Evolutionary conservation across 495 filamentous ascomycete species (phyloP).

Genomic region (Diplogelasinospora grovesii): DNA sequence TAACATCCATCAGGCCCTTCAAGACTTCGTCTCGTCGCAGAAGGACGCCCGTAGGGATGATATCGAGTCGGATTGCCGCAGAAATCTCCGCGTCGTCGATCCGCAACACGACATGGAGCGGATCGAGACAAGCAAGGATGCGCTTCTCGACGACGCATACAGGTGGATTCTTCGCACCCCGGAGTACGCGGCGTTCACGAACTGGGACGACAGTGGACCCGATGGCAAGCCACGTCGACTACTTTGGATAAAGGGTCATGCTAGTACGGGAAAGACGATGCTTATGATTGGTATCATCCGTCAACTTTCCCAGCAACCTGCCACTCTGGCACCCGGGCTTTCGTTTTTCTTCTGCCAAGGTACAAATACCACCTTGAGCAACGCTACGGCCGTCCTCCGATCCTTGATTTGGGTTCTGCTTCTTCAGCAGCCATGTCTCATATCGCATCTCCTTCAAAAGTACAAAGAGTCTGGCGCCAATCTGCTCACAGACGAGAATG

Average conservation of each 20-base stretch:
- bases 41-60: slow-evolving; percentile 5
- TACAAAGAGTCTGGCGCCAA: slow-evolving; percentile 18
- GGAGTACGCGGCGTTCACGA: slow-evolving; percentile 28
- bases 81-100: slow-evolving; percentile 23
- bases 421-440: slow-evolving; percentile 25
- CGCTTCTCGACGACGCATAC: slow-evolving; percentile 35
- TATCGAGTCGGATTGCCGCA: slow-evolving; percentile 10
- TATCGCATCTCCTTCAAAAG: slow-evolving; percentile 24
- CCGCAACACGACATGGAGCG: slow-evolving; percentile 30
- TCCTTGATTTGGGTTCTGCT: slow-evolving; percentile 30
- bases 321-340: not conserved
- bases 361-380: slow-evolving; percentile 23
- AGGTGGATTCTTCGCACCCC: slow-evolving; percentile 35
- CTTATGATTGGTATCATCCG: slow-evolving; percentile 37
- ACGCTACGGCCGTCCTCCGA: slow-evolving; percentile 23
- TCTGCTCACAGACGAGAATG: slow-evolving; percentile 31
- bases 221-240: slow-evolving; percentile 30
- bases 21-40: slow-evolving; percentile 8
- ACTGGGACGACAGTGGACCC: slow-evolving; percentile 22
- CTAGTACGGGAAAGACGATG: slow-evolving; percentile 48
- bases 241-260: slow-evolving; percentile 34
- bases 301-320: slow-evolving; percentile 17
- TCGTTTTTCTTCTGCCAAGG: slow-evolving; percentile 38
- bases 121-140: slow-evolving; percentile 36
- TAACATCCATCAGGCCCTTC: slow-evolving; percentile 17